Conservation (phyloP, 257 asterid species). For the Solanum chmielewskii region DNA sequence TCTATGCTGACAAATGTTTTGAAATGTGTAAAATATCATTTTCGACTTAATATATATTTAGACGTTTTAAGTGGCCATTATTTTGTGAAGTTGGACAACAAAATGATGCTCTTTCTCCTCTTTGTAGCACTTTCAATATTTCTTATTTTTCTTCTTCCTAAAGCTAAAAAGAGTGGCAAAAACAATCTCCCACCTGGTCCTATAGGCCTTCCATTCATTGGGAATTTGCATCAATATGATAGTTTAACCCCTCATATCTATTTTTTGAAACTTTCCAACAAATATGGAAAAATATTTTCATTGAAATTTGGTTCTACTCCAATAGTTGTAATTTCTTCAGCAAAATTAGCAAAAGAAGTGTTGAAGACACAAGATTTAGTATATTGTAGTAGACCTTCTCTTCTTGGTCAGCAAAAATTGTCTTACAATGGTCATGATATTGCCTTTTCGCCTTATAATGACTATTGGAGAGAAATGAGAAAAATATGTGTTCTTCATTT, state of each 20-base stretch:
- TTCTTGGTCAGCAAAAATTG: neutral
- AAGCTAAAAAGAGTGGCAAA: neutral
- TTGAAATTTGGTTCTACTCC: neutral
- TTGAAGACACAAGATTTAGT: neutral
- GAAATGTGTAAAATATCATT: too few species aligned
- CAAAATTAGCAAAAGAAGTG: neutral
- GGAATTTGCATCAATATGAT: neutral
- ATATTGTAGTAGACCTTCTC: neutral
- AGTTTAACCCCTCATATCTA: neutral
- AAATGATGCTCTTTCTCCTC: neutral
- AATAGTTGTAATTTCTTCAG: neutral
- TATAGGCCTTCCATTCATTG: neutral
- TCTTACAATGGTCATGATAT: neutral
- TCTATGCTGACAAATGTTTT: too few species aligned
- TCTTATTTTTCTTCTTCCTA: neutral
- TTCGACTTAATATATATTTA: too few species aligned
- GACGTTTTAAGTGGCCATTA: neutral
- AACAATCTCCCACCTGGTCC: neutral
- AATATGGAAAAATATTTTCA: neutral
- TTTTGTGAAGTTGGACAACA: neutral
- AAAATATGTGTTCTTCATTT: neutral
- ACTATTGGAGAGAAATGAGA: neutral
- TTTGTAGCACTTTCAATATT: neutral
- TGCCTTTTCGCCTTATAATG: neutral
- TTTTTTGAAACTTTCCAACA: neutral